Evolutionary conservation across 2,329 filamentous ascomycete species (phyloP), one percentile per base, ranked within the genome.

Genomic region (Coniochaeta sp.): DNA sequence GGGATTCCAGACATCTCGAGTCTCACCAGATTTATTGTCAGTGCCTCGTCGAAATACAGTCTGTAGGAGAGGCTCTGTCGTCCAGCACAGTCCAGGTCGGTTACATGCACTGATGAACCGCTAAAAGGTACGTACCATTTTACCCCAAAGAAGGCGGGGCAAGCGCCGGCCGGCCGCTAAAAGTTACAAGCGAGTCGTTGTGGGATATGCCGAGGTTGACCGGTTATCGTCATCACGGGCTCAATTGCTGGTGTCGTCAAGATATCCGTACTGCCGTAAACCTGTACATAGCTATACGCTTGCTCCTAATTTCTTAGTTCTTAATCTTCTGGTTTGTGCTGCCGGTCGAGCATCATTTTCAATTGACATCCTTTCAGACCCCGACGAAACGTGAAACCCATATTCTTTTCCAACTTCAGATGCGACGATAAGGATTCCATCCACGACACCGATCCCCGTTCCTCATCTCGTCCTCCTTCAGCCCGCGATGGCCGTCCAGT

Each of bases 401-500:
- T 7, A 42, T 8, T 24, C 22, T 18, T 22, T 12, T 3, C 22
- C 18, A 9, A 38, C 33, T 22, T 18, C 33, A 38, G 16, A 42
- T 42, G 38, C 38, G 26, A 42, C 38, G 38, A 42, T 42, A 42
- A 42, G 38, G 38, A 14, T 42, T 14, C 20, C 20, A 42, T 6
- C 20, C 18, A 24, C 18, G 38, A 42, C 38, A 26, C 12, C 38
- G 20, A 42, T 42, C 38, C 38, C 18, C n/a, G 18, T 12, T 16
- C 33, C 22, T 42, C 18, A 42, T 22, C 8, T 42, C 38, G 22
- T 22, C 12, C 26, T 7, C 18, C 18, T 42, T 22, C 38, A 42
- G 38, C 38, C 38, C 18, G 51, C 50, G 42, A 81, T 82, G 79
- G 69, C 72, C 53, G 75, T 66, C 50, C 78, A 78, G 62, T 82